phyloP scores from a whole-genome alignment of 331 rosid species.

The Pyrus hybrid region DNA sequence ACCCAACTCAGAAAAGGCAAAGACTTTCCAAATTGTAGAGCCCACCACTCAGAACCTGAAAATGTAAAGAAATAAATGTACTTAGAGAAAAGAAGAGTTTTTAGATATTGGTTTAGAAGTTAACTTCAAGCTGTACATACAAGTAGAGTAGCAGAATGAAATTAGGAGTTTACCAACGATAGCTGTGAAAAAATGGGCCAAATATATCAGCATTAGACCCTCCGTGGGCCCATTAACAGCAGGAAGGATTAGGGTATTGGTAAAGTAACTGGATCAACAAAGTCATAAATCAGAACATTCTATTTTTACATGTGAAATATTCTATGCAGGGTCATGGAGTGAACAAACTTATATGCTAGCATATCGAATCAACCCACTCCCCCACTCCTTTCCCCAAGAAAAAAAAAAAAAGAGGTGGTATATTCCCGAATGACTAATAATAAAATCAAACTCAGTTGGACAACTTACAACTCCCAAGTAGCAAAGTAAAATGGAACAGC shows the following conservation, averaged over 20 bases:
- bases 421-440: neutral
- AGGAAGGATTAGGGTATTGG: constrained; percentile 81
- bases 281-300: constrained; percentile 13
- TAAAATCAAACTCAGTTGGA: too few relatives aligned
- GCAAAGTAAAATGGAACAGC: constrained; percentile 85
- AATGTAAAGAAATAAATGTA: neutral
- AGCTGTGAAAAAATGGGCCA: constrained; percentile 67
- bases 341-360: neutral
- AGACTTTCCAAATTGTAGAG: constrained; percentile 64
- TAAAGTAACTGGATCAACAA: constrained; percentile 66
- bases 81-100: neutral
- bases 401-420: neutral
- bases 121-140: neutral
- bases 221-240: constrained; percentile 90
- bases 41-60: constrained; percentile 97
- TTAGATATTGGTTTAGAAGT: neutral
- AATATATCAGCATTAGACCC: constrained; percentile 82
- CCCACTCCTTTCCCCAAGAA: neutral
- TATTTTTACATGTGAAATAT: neutral
- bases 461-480: constrained; percentile 92
- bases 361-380: neutral
- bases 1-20: too few relatives aligned
- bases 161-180: constrained; percentile 57
- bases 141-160: neutral
- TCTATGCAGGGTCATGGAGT: neutral